Percentiles rank a stretch among this genome's conserved stretches.
These are phyloP conservation scores for Chloropicon primus DNA, from an alignment of 139 green algal species.

Conservation along the genomic window DNA sequence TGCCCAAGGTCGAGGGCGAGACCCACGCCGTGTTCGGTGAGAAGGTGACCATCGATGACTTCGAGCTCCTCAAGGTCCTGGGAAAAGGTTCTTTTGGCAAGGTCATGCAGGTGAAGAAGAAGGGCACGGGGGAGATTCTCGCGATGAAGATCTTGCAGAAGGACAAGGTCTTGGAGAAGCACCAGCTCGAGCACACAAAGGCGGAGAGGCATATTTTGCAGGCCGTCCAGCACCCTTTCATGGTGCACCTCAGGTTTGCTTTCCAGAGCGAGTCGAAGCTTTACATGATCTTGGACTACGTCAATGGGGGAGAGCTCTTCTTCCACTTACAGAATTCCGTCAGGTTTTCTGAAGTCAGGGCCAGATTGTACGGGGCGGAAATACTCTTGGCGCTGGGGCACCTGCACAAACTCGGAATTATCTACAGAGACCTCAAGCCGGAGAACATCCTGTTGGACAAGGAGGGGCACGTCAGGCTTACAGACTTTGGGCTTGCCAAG, in stretches of 20 bases:
- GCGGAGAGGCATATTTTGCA: not conserved
- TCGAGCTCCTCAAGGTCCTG: not conserved
- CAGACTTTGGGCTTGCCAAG: not conserved
- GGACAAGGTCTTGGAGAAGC: not conserved
- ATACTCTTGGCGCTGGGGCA: constrained; percentile 62
- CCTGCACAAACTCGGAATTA: constrained; percentile 47
- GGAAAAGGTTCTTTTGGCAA: not conserved
- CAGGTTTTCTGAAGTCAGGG: not conserved
- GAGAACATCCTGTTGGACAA: not conserved
- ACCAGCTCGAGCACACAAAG: not conserved
- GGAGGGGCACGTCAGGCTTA: not conserved
- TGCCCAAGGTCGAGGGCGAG: not conserved
- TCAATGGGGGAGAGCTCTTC: not conserved
- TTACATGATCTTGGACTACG: not conserved
- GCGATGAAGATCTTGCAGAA: not conserved
- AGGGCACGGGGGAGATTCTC: not conserved
- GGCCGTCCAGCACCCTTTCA: not conserved
- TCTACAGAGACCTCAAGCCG: constrained; percentile 23
- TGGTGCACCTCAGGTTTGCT: not conserved
- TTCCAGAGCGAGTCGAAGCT: not conserved
- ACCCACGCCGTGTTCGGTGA: not conserved
- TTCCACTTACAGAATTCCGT: not conserved
- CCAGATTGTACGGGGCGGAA: constrained; percentile 28
- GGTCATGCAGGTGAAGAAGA: not conserved
- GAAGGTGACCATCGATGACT: not conserved